A percentile compares a stretch with the other conserved stretches of the same genome.
Evolutionary conservation across 805 yeast species (phyloP).

Genomic region (Suhomyces xylopsoci): DNA sequence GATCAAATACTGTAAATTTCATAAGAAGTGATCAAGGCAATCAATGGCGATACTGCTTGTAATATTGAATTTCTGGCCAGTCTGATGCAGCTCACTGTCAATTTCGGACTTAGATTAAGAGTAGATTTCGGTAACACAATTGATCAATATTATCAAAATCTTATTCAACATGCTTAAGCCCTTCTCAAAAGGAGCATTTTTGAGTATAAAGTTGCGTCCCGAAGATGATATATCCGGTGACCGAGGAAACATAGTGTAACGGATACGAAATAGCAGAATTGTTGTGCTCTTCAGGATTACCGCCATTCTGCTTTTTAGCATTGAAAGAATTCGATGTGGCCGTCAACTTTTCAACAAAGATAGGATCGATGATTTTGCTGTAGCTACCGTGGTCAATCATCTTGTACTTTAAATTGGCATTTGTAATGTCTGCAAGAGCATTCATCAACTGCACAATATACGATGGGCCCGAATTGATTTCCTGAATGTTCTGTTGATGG

Average conservation of each 20-base stretch:
- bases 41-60: slow-evolving; percentile 30
- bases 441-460: slow-evolving; percentile 29
- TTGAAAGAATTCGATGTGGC: not conserved
- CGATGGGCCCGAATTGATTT: slow-evolving; percentile 31
- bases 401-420: slow-evolving; percentile 24
- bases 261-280: slow-evolving; percentile 18
- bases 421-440: slow-evolving; percentile 23
- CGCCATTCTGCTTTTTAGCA: not conserved
- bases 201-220: slow-evolving; percentile 2
- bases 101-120: slow-evolving; percentile 9
- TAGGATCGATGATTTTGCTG: slow-evolving; percentile 23
- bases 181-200: slow-evolving; percentile 29
- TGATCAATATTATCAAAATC: slow-evolving; percentile 25
- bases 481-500: slow-evolving; percentile 16
- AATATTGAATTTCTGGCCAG: slow-evolving; percentile 4
- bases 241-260: slow-evolving; percentile 22
- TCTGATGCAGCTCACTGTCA: slow-evolving; percentile 3
- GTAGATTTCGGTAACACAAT: slow-evolving; percentile 17
- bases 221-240: slow-evolving; percentile 11
- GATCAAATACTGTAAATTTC: slow-evolving; percentile 37
- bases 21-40: slow-evolving; percentile 38
- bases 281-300: not conserved
- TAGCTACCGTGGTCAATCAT: slow-evolving; percentile 22
- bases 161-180: slow-evolving; percentile 32
- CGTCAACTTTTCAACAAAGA: slow-evolving; percentile 3